Evolutionary conservation across 441 rosid genomes (phyloP).

Genomic region (Populus hybrid): DNA sequence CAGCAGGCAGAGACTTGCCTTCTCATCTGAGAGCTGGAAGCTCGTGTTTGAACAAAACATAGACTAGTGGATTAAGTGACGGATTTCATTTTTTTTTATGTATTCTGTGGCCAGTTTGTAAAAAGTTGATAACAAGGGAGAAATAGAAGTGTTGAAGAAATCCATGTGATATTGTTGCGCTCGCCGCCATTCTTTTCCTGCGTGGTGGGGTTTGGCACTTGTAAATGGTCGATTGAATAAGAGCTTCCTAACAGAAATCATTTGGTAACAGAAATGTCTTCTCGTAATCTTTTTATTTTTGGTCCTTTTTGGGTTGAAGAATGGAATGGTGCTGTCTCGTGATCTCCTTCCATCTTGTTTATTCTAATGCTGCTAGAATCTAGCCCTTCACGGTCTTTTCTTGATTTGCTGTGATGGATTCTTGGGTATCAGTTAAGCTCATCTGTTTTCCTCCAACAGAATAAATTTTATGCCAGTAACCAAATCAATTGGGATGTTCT

Average conservation of each 20-base stretch:
- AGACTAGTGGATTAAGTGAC: slow-evolving; percentile 15
- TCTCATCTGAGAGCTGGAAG: slow-evolving; percentile 29
- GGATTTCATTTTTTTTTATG: slow-evolving; percentile 13
- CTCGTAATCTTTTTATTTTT: neutral
- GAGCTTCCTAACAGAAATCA: slow-evolving; percentile 30
- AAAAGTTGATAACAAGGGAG: slow-evolving; percentile 21
- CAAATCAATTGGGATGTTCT: too few relatives aligned
- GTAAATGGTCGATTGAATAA: slow-evolving; percentile 45
- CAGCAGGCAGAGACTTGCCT: slow-evolving; percentile 39
- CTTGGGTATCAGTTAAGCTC: neutral
- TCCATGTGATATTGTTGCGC: slow-evolving; percentile 25
- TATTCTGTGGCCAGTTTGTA: slow-evolving; percentile 32
- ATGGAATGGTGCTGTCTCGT: neutral
- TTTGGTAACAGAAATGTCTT: neutral
- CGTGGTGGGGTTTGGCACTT: slow-evolving; percentile 25
- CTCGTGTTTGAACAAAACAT: neutral
- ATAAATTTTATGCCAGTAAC: too few relatives aligned
- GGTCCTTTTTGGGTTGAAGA: neutral
- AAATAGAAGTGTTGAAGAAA: slow-evolving; percentile 14
- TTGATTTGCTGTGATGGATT: neutral
- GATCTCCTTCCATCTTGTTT: neutral
- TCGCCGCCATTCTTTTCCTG: slow-evolving; percentile 24
- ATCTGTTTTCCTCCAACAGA: too few relatives aligned
- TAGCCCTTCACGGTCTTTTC: neutral
- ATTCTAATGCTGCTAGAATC: too few relatives aligned